phyloP scores from a whole-genome alignment of 495 filamentous ascomycete genomes.

The Penicillium bialowiezense region DNA sequence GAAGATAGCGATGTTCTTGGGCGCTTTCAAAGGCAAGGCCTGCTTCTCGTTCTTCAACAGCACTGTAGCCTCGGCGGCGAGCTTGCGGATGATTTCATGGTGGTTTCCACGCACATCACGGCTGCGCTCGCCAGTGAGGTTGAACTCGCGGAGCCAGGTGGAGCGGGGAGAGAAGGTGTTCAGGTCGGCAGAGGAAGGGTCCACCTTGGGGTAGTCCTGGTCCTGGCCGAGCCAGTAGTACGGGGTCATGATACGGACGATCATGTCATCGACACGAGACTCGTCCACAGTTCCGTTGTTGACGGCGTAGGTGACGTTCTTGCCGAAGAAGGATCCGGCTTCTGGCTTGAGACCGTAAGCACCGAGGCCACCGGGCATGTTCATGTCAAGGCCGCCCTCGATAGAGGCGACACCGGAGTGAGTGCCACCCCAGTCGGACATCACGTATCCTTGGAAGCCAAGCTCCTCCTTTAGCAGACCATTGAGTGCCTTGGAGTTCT shows the following conservation, averaged over 20 bases:
- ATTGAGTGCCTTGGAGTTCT: slow-evolving; percentile 60
- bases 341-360: slow-evolving; percentile 12
- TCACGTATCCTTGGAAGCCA: slow-evolving; percentile 64
- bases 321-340: slow-evolving; percentile 47
- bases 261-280: slow-evolving; percentile 51
- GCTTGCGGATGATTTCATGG: slow-evolving; percentile 49
- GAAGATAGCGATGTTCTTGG: slow-evolving; percentile 53
- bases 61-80: slow-evolving; percentile 57
- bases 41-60: slow-evolving; percentile 60
- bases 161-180: slow-evolving; percentile 70
- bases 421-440: slow-evolving; percentile 63
- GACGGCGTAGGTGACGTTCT: slow-evolving; percentile 49
- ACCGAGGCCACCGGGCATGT: slow-evolving; percentile 48
- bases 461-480: slow-evolving; percentile 64
- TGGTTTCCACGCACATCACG: slow-evolving; percentile 54
- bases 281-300: slow-evolving; percentile 56
- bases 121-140: slow-evolving; percentile 48
- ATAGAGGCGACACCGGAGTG: slow-evolving; percentile 54
- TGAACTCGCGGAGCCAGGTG: slow-evolving; percentile 51
- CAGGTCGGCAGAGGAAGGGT: slow-evolving; percentile 47
- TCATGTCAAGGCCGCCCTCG: slow-evolving; percentile 60
- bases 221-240: slow-evolving; percentile 56
- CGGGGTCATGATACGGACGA: slow-evolving; percentile 50
- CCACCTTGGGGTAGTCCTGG: slow-evolving; percentile 38
- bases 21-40: slow-evolving; percentile 50